Evolutionary conservation across 2,329 filamentous ascomycete species (phyloP).

Genomic region (Fusarium irregulare): DNA sequence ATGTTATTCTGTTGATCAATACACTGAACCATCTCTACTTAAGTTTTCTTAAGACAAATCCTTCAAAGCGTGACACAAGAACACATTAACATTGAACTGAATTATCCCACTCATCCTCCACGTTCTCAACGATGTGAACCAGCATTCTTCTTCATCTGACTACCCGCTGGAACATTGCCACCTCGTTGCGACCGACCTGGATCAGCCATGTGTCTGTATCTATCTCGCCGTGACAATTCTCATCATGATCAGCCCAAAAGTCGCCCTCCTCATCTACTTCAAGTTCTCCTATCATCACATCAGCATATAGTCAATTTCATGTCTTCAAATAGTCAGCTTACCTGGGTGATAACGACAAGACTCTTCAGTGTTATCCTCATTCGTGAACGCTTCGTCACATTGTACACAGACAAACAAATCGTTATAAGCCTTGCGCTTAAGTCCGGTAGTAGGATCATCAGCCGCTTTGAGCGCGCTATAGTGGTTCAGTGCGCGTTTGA

Average conservation of each 20-base stretch:
- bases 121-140: background rate
- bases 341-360: constrained; percentile 26
- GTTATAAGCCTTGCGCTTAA: constrained; percentile 34
- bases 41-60: background rate
- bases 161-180: constrained; percentile 18
- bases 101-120: background rate
- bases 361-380: constrained; percentile 20
- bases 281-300: constrained; percentile 2
- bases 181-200: constrained; percentile 9
- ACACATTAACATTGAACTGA: background rate
- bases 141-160: constrained; percentile 11
- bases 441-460: background rate
- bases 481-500: constrained; percentile 11
- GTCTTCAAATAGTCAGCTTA: background rate
- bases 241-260: constrained; percentile 24
- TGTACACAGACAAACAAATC: constrained; percentile 35
- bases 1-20: background rate
- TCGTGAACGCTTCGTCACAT: constrained; percentile 17
- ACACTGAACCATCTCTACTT: background rate
- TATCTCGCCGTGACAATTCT: constrained; percentile 10
- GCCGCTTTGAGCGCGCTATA: constrained; percentile 7
- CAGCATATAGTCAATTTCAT: background rate
- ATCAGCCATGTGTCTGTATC: constrained; percentile 20
- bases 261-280: constrained; percentile 1
- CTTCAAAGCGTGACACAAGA: background rate